Base-by-base conservation (phyloP, 352 stramenopile species). In the Pythium guiyangense region DNA sequence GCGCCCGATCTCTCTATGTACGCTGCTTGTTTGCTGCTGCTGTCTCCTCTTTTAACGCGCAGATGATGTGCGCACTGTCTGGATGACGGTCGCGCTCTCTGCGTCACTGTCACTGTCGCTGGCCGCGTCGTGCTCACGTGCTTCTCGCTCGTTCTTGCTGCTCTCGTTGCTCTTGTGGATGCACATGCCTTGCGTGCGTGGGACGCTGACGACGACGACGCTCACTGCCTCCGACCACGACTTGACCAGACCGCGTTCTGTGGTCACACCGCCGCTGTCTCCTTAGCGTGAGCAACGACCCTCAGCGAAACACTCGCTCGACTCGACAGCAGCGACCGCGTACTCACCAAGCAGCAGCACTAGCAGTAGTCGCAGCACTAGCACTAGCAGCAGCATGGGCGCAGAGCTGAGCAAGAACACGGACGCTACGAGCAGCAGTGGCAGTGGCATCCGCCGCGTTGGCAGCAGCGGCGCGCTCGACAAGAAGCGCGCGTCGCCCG, bases 401-500 rank as follows among this genome's bases (percentile, higher is more conserved):
- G 80, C 79, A 3, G 83, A 90, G 55, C 60, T 88, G 52, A 92
- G 82, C 62, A 84, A 84, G 43, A 66, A 58, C 29, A 12, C 11
- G 8, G 42, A 47, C n/a, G 20, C 6, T 14, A 18, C n/a, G 10
- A 9, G n/a, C n/a, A n/a, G n/a, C n/a, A n/a, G n/a, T n/a, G n/a
- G 48, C 20, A 74, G 69, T 51, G 65, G 70, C 54, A 66, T 86
- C 60, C 79, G 82, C 18, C 82, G 82, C 63, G 78, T 89, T 25
- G 82, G 76, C 52, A 90, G 77, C 59, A 89, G 74, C 62, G 73
- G 77, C 55, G 65, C 77, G 52, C 64, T 92, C 47, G 79, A 86
- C 59, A 64, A 67, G 73, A 62, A 74, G 54, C 53, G 57, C 60
- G 44, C 59, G 52, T 22, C 47, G 49, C 62, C 60, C 43, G 57